These are phyloP conservation scores for Lolium perenne DNA, from an alignment of 176 grass and related monocot species.

Conservation along the genomic window DNA sequence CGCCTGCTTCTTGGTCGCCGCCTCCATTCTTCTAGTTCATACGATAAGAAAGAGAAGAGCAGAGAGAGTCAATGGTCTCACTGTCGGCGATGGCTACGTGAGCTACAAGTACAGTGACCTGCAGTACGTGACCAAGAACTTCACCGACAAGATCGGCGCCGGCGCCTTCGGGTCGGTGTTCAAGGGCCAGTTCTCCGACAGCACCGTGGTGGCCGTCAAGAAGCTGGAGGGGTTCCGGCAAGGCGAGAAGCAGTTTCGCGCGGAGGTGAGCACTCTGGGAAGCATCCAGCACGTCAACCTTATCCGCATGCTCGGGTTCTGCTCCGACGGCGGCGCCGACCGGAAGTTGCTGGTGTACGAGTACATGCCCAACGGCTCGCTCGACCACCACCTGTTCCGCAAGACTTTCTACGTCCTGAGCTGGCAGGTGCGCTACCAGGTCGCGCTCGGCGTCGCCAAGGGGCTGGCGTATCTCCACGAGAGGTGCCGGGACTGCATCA, in stretches of 20 bases:
- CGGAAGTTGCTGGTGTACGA: conserved; percentile 55
- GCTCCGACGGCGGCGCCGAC: conserved; percentile 35
- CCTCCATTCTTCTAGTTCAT: neutral
- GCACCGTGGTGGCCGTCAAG: conserved; percentile 47
- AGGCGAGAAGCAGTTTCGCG: conserved; percentile 58
- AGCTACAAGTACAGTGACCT: conserved; percentile 48
- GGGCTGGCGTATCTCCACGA: conserved; percentile 59
- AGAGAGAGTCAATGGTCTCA: neutral
- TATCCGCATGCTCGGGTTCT: conserved; percentile 55
- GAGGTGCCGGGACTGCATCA: conserved; percentile 52
- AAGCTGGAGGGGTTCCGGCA: too few relatives aligned
- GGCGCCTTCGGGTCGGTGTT: conserved; percentile 54
- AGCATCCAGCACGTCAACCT: conserved; percentile 57
- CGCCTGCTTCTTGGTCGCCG: neutral
- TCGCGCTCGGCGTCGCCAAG: conserved; percentile 45
- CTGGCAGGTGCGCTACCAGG: conserved; percentile 38
- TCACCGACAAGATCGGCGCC: conserved; percentile 51
- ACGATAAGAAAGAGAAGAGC: neutral
- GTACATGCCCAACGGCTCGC: conserved; percentile 50
- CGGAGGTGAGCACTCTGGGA: conserved; percentile 42
- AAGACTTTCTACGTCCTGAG: conserved; percentile 6
- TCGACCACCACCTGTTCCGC: conserved; percentile 37
- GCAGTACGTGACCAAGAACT: conserved; percentile 49
- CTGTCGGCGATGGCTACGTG: neutral
- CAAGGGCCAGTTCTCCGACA: conserved; percentile 39